Base-by-base conservation (phyloP, 2,329 filamentous ascomycete species). In the Lachnellula cervina region DNA sequence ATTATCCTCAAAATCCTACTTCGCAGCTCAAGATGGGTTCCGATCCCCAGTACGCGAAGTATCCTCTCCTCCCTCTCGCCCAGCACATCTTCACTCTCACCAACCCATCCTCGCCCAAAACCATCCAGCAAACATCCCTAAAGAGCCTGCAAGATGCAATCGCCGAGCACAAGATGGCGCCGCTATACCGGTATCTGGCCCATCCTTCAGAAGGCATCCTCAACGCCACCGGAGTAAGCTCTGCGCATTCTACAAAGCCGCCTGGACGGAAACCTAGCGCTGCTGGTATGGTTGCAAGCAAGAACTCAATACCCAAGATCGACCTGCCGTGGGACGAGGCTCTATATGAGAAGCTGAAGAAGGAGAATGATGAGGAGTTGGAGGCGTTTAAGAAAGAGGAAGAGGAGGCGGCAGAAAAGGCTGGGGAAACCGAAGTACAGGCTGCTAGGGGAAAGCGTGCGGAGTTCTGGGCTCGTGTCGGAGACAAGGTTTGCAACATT, bases 381-480 rank as follows among this genome's bases (percentile, higher is more conserved):
- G 87, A 88, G 62, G 80, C 76, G 51, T 84, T 88, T 67, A 85
- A 92, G 75, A 91, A 91, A 73, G 89, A 94, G 73, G 87, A 93
- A 72, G 93, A 96, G 59, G 92, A 99, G 71, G 94, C 94, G 9
- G 87, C 88, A 42, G 94, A 99, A 80, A 92, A 95, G 74, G 93
- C 93, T 58, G 94, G 94, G 54, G 94, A 99, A 69, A 97, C 90
- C 13, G 94, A 99, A 76, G 86, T 99, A 62, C 86, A 93, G 75
- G 89, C 90, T 54, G 94, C 92, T 63, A 85, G 89, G 74, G 92
- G 92, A 65, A 97, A 97, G 81, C 83, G 92, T 67, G 94, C 94
- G 58, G 94, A 99, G 73, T 95, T 96, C 73, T 97, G 90, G 82
- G 93, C 95, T 58, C 84, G 90, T 64, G 90, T 97, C 62, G 93